Conservation (phyloP, 2,329 filamentous ascomycete genomes). For the Ophiobolus disseminans region DNA sequence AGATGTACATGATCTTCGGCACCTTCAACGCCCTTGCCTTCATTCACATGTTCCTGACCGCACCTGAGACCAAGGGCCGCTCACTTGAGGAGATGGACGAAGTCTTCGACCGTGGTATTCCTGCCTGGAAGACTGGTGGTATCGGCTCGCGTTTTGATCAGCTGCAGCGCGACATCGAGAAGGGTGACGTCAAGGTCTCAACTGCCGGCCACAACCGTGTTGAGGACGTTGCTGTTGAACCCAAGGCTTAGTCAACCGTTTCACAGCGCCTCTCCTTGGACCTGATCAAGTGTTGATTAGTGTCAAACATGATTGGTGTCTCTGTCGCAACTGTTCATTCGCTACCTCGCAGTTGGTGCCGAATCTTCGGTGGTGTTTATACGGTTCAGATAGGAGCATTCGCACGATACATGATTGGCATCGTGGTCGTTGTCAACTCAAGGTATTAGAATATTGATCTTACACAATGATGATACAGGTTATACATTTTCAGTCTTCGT, state of each 20-base stretch:
- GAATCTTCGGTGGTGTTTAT: not conserved
- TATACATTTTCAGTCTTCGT: not conserved
- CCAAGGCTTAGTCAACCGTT: conserved; percentile 18
- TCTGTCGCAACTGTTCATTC: not conserved
- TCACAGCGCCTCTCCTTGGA: not conserved
- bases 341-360: not conserved
- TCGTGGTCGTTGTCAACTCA: not conserved
- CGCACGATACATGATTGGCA: not conserved
- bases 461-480: not conserved
- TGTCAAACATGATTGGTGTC: not conserved
- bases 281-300: not conserved
- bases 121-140: conserved; percentile 43
- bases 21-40: conserved; percentile 48
- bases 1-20: conserved; percentile 51
- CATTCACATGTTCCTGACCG: conserved; percentile 50
- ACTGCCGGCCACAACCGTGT: conserved; percentile 9
- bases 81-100: conserved; percentile 53
- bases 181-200: conserved; percentile 41
- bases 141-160: conserved; percentile 44
- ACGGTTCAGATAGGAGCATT: not conserved
- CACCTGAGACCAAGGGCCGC: conserved; percentile 51
- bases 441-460: not conserved
- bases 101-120: conserved; percentile 47
- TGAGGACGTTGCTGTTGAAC: conserved; percentile 23
- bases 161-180: conserved; percentile 46